Conservation (phyloP, 73 alveolate species). For the Blepharisma japonicum region DNA sequence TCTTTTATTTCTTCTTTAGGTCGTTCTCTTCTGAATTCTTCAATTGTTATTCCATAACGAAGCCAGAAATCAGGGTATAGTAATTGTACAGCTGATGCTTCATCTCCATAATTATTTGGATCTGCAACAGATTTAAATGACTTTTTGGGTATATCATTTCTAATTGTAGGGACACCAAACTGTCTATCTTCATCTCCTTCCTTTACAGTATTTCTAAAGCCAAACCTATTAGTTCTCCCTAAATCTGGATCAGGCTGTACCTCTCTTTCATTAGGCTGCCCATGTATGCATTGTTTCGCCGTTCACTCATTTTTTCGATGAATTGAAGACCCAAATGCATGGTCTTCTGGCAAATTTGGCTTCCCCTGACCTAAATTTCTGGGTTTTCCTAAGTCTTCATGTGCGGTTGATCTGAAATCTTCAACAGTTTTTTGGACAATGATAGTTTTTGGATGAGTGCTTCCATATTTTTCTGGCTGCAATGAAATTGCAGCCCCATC, state of each 20-base stretch:
- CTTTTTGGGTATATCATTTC: constrained; percentile 79
- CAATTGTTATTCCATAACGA: constrained; percentile 57
- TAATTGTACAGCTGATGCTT: constrained; percentile 83
- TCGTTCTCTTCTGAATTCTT: constrained; percentile 54
- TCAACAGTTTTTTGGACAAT: constrained; percentile 77
- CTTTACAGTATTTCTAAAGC: constrained; percentile 60
- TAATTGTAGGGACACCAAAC: constrained; percentile 85
- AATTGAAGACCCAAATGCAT: constrained; percentile 61
- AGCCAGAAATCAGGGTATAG: constrained; percentile 77
- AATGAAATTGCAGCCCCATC: constrained; percentile 78
- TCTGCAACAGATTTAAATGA: constrained; percentile 74
- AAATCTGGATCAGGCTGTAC: constrained; percentile 83
- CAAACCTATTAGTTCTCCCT: constrained; percentile 66
- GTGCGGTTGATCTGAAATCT: constrained; percentile 69
- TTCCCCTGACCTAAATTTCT: constrained; percentile 75
- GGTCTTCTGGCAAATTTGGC: constrained; percentile 45
- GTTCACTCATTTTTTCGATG: constrained; percentile 70
- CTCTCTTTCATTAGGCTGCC: constrained; percentile 66
- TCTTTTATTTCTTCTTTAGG: constrained; percentile 52
- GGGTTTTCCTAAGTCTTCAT: constrained; percentile 77
- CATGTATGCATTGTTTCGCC: constrained; percentile 81
- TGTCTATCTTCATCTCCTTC: constrained; percentile 66
- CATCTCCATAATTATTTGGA: constrained; percentile 73
- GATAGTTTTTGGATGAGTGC: constrained; percentile 71
- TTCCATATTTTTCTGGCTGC: constrained; percentile 64